phyloP scores from a whole-genome alignment of 192 early-diverging fungal species.

The Rhizophagus prolifer region DNA sequence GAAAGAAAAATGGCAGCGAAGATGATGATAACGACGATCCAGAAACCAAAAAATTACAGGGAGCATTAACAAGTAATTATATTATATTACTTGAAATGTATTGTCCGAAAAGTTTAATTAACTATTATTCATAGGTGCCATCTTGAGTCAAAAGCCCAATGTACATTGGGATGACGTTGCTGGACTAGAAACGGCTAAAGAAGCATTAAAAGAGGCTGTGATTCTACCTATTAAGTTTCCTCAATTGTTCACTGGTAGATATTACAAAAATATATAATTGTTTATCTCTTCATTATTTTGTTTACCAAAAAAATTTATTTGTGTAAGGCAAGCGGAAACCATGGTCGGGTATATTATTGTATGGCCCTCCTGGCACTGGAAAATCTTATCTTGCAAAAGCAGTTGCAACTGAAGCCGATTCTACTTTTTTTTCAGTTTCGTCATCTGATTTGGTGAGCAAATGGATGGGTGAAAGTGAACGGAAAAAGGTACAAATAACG shows the following conservation, averaged over 20 bases:
- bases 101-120: background rate
- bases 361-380: slow-evolving; percentile 97
- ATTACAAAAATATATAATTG: background rate
- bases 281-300: background rate
- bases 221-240: slow-evolving; percentile 98
- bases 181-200: slow-evolving; percentile 92
- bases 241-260: slow-evolving; percentile 82
- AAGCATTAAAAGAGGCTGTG: slow-evolving; percentile 96
- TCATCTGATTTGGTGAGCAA: slow-evolving; percentile 98
- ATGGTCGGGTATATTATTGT: slow-evolving; percentile 95
- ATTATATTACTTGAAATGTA: background rate
- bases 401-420: slow-evolving; percentile 94
- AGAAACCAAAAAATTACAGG: slow-evolving; percentile 49
- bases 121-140: slow-evolving; percentile 57
- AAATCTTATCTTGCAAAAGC: slow-evolving; percentile 98
- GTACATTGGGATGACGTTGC: slow-evolving; percentile 97
- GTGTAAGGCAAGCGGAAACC: slow-evolving; percentile 80
- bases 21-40: slow-evolving; percentile 48
- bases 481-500: slow-evolving; percentile 34
- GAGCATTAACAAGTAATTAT: slow-evolving; percentile 35
- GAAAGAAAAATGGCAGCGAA: slow-evolving; percentile 41
- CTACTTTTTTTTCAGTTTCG: slow-evolving; percentile 95
- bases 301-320: background rate
- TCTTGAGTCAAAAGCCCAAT: slow-evolving; percentile 95
- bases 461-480: slow-evolving; percentile 99